Evolutionary conservation across 371 early-diverging fungal genomes (phyloP).

Genomic region (Mortierella sp.): DNA sequence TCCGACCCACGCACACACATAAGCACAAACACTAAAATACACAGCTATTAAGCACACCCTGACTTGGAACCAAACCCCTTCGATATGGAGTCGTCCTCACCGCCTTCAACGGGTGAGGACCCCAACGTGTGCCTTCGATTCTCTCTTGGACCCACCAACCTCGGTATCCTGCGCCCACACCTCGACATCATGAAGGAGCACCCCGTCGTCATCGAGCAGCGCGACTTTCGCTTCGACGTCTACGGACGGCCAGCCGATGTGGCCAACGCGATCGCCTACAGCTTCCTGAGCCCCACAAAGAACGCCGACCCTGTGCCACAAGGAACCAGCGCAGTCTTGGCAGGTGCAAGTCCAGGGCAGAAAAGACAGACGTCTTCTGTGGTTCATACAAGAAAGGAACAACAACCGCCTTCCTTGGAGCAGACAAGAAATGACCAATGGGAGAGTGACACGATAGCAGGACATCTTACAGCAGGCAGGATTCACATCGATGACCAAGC

Average conservation of each 20-base stretch:
- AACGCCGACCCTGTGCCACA: not conserved
- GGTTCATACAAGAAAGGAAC: not conserved
- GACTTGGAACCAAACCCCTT: not conserved
- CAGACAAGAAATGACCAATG: not conserved
- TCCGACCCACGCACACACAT: not conserved
- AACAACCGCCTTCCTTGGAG: not conserved
- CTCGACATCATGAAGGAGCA: conserved; percentile 25
- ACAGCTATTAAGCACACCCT: not conserved
- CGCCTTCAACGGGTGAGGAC: not conserved
- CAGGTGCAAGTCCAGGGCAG: not conserved
- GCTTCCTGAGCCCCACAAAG: not conserved
- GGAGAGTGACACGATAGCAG: not conserved
- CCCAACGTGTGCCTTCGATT: conserved; percentile 37
- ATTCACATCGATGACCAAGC: not conserved
- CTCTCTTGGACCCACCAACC: conserved; percentile 30
- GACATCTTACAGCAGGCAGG: not conserved
- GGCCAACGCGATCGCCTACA: conserved; percentile 17
- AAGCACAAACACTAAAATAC: not conserved
- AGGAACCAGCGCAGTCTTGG: not conserved
- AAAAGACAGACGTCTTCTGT: not conserved
- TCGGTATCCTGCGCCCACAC: conserved; percentile 11
- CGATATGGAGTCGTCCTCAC: not conserved
- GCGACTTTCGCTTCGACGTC: conserved; percentile 29
- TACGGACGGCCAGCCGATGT: conserved; percentile 33
- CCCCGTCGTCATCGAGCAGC: conserved; percentile 28